Conservation (phyloP, 805 yeast genomes). For the Kluyveromyces lactis region DNA sequence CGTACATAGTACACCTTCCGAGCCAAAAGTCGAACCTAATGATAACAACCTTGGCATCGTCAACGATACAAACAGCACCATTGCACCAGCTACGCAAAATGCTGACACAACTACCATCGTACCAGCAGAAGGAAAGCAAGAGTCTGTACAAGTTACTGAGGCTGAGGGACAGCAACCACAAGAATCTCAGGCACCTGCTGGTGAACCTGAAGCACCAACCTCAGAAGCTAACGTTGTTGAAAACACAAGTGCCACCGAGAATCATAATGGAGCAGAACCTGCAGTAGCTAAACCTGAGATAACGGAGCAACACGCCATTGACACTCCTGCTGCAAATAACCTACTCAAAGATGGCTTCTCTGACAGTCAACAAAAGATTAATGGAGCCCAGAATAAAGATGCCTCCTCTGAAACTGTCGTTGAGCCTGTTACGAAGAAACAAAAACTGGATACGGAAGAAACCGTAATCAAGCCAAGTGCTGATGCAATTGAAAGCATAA, state of each 20-base stretch:
- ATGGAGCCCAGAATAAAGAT: no score
- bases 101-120: no score
- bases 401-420: neutral
- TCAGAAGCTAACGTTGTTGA: no score
- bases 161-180: neutral
- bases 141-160: neutral
- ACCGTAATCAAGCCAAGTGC: constrained; percentile 29
- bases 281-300: no score
- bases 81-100: constrained; percentile 5
- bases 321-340: no score
- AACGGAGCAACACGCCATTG: no score
- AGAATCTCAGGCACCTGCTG: constrained; percentile 2
- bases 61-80: neutral
- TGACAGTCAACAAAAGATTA: no score
- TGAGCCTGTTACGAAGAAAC: constrained; percentile 1
- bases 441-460: constrained; percentile 4
- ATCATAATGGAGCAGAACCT: no score
- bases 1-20: no score
- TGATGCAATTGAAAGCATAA: constrained; percentile 31
- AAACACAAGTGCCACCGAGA: no score
- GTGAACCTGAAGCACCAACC: constrained; percentile 10
- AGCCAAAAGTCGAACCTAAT: neutral
- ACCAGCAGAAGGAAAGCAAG: no score
- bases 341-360: no score
- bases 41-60: neutral